Conservation (phyloP, 1,139 yeast species). For the Kazachstania sp. region DNA sequence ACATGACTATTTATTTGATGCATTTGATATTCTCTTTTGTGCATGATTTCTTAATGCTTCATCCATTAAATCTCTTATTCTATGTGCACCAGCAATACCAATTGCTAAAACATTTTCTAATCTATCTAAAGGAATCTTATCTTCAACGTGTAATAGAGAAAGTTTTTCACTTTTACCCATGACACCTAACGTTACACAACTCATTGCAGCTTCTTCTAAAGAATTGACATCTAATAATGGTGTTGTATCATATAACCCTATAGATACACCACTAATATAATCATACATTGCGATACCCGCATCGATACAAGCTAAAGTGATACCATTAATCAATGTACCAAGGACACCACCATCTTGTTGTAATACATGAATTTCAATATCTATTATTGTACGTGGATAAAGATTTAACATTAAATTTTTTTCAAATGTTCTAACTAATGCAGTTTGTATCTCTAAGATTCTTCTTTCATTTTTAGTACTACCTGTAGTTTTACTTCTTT, state of each 20-base stretch:
- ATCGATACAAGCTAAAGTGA: constrained; percentile 82
- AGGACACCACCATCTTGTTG: constrained; percentile 88
- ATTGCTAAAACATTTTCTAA: constrained; percentile 71
- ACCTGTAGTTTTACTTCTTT: constrained; percentile 49
- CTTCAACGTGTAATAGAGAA: constrained; percentile 67
- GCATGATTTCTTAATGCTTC: constrained; percentile 70
- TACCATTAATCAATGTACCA: constrained; percentile 76
- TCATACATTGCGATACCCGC: constrained; percentile 96
- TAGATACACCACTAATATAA: constrained; percentile 70
- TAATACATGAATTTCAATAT: constrained; percentile 64
- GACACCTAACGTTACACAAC: constrained; percentile 73
- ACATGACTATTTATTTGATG: constrained; percentile 10
- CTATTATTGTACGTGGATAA: constrained; percentile 77
- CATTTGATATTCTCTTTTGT: constrained; percentile 35
- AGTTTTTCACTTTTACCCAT: constrained; percentile 76
- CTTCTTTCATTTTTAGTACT: constrained; percentile 51
- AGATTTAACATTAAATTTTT: constrained; percentile 67
- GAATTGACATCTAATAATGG: constrained; percentile 77
- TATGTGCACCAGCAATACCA: constrained; percentile 83
- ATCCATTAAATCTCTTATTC: constrained; percentile 80
- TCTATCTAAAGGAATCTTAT: constrained; percentile 74
- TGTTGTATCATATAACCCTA: constrained; percentile 68
- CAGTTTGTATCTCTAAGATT: constrained; percentile 64
- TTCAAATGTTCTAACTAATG: constrained; percentile 70
- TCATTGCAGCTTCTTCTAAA: constrained; percentile 75